Conservation (phyloP, 1,284 basidiomycete species). For the Vanrija pseudolonga region DNA sequence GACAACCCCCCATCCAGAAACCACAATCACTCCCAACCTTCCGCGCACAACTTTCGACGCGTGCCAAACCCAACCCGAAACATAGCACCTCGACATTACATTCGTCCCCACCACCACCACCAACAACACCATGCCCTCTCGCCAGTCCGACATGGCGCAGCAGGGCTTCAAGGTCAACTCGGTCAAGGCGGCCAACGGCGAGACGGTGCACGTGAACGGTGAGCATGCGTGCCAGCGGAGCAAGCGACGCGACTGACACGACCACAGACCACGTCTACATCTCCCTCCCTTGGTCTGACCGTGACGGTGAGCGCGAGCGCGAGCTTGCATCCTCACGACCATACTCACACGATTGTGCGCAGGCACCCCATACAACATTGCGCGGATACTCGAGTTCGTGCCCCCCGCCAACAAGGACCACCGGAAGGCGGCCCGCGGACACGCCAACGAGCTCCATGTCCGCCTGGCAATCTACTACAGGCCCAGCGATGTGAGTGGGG, state of each 20-base stretch:
- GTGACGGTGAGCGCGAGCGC: slow-evolving; percentile 63
- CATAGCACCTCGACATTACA: too few relatives aligned
- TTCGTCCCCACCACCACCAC: neutral
- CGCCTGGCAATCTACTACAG: slow-evolving; percentile 91
- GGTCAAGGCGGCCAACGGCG: slow-evolving; percentile 45
- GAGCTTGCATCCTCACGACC: neutral
- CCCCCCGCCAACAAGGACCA: slow-evolving; percentile 54
- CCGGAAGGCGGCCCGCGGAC: slow-evolving; percentile 18
- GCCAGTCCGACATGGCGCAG: slow-evolving; percentile 28
- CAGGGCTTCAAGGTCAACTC: slow-evolving; percentile 32
- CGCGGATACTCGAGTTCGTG: slow-evolving; percentile 92
- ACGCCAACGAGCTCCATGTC: slow-evolving; percentile 53
- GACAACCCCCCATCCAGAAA: too few relatives aligned
- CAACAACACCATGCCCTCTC: slow-evolving; percentile 7
- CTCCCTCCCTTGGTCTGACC: slow-evolving; percentile 80
- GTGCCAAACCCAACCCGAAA: too few relatives aligned
- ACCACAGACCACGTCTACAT: slow-evolving; percentile 87
- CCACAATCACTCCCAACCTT: too few relatives aligned
- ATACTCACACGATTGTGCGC: neutral
- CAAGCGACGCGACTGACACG: neutral
- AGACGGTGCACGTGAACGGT: slow-evolving; percentile 44
- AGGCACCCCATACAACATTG: slow-evolving; percentile 79
- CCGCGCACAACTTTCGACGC: too few relatives aligned
- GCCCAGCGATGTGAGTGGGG: slow-evolving; percentile 53
- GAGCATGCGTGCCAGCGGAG: slow-evolving; percentile 5